Conservation (phyloP, 2,329 filamentous ascomycete species). For the Colletotrichum cordylinicola region DNA sequence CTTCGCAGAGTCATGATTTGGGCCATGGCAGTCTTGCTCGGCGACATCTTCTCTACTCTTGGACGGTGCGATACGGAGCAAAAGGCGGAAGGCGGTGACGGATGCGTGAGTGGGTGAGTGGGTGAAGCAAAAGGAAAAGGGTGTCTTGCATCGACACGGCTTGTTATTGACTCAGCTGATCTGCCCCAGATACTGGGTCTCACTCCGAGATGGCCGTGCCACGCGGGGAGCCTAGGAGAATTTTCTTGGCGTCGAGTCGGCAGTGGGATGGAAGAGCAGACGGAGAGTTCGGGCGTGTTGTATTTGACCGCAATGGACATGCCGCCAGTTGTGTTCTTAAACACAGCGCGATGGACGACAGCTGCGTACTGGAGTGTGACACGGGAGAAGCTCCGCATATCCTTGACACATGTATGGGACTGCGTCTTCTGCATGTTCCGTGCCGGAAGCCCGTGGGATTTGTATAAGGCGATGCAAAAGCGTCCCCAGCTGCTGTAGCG, state of each 20-base stretch:
- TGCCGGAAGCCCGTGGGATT: background rate
- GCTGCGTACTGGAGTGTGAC: background rate
- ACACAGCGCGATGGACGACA: background rate
- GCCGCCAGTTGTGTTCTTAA: background rate
- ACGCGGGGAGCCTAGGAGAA: conserved; percentile 34
- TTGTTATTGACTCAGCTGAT: background rate
- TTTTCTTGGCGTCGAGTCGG: background rate
- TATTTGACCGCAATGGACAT: background rate
- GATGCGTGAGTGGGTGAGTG: background rate
- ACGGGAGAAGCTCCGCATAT: background rate
- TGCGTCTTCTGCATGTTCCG: background rate
- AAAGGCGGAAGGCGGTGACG: background rate
- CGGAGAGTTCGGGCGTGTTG: background rate
- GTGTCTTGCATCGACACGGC: background rate
- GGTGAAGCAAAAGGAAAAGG: background rate
- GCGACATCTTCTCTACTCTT: background rate
- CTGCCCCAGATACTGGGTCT: background rate
- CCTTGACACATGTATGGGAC: background rate
- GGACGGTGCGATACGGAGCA: background rate
- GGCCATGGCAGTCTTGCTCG: background rate
- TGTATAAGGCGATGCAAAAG: background rate
- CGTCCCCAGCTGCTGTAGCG: background rate
- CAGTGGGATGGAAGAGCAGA: background rate
- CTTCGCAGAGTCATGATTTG: background rate
- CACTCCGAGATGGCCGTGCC: conserved; percentile 35